Evolutionary conservation across 345 rosid species (phyloP), one percentile per base, ranked within the genome.

Genomic region (Eucalyptus albens): DNA sequence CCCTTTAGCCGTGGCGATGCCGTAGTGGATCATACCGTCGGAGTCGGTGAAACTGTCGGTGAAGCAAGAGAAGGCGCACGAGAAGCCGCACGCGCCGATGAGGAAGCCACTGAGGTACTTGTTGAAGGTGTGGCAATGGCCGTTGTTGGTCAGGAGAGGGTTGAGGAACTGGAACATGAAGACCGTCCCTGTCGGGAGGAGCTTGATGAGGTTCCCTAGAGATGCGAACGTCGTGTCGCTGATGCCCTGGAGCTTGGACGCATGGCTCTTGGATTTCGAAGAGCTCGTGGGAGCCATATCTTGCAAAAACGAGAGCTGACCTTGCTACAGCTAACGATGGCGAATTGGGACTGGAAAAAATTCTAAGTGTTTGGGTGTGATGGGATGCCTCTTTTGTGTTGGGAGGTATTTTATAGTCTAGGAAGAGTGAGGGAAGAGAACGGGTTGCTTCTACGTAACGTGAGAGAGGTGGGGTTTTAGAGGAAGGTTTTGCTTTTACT

Each of bases 121-220:
- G 92, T 96, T 93, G 85, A 59, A 7, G 26, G 94, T 55, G 89
- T 88, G 87, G 89, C 99, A 97, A 8, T 91, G 89, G 42, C 99
- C 99, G 15, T 90, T 93, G 93, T 97, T 94, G 94, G 98, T 92
- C 44, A 96, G 47, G 56, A 96, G 86, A 56, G 99, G 99, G 93
- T 94, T 96, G 24, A 97, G 99, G 94, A 96, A 94, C 82, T 95
- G 97, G 92, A 93, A 97, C 80, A 94, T 27, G 91, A 96, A 97
- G 88, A 96, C 96, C 4, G 97, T 96, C 89, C 99, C 99, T 27
- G 99, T 96, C 3, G 99, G 99, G 53, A 97, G 99, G 86, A 96
- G 95, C 94, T 94, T 96, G 90, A 97, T 85, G 53, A 97, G 96
- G 93, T 94, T 97, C 6, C 97, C 95, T 2, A 95, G 53, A 29